These are phyloP conservation scores for Xylariaceae sp. DNA, from an alignment of 2,329 filamentous ascomycete genomes.

Conservation along the genomic window DNA sequence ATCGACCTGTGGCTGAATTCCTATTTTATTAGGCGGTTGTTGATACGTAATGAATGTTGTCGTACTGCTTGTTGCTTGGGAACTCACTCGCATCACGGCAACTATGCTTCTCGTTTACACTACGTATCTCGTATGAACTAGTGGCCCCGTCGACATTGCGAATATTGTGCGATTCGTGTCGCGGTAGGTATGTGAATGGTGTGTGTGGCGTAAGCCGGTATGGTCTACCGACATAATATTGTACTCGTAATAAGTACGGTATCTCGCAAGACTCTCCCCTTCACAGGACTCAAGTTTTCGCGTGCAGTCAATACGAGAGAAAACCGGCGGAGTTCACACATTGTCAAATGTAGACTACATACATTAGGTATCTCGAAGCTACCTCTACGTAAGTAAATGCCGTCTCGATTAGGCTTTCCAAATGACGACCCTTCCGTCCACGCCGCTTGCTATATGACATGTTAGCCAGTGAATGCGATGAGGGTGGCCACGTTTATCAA, in stretches of 20 bases:
- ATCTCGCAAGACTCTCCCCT: neutral
- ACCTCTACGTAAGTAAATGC: conserved; percentile 37
- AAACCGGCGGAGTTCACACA: neutral
- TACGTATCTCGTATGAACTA: no score
- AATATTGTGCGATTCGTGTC: no score
- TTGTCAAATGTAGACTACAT: conserved; percentile 1
- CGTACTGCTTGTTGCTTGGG: no score
- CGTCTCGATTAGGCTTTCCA: conserved; percentile 43
- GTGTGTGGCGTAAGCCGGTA: no score
- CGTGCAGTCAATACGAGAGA: neutral
- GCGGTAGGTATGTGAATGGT: no score
- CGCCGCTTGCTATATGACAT: conserved; percentile 60
- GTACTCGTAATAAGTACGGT: neutral
- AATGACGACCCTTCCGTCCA: conserved; percentile 76
- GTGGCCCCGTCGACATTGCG: no score
- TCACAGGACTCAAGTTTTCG: neutral
- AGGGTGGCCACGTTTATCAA: neutral
- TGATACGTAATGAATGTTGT: no score
- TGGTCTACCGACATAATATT: neutral
- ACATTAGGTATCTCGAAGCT: conserved; percentile 24
- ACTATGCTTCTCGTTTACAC: no score
- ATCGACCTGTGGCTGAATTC: no score
- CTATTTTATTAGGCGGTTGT: no score
- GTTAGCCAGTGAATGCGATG: conserved; percentile 23
- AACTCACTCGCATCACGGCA: no score